Conservation (phyloP, 208 protist genomes). For the Crithidia acanthocephali region DNA sequence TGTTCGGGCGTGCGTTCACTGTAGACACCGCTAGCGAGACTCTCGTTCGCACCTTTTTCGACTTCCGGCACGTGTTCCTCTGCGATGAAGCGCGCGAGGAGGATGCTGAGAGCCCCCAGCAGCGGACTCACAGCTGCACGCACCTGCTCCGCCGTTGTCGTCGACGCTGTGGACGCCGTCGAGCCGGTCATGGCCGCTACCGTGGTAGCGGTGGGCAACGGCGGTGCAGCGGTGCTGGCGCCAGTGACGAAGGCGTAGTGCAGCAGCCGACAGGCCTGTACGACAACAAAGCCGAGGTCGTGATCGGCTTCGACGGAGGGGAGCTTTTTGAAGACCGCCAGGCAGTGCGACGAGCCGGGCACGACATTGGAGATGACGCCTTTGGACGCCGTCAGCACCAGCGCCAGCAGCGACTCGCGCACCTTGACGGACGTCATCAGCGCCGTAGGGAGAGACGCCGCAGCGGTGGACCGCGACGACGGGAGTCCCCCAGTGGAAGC, state of each 20-base stretch:
- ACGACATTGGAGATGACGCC: slow-evolving; percentile 14
- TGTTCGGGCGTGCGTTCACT: background rate
- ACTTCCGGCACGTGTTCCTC: slow-evolving; percentile 7
- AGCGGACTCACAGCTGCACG: slow-evolving; percentile 16
- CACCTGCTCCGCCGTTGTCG: slow-evolving; percentile 10
- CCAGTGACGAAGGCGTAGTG: slow-evolving; percentile 20
- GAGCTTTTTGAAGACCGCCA: background rate
- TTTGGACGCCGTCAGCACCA: slow-evolving; percentile 18
- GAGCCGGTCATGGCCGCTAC: background rate
- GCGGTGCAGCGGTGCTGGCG: background rate
- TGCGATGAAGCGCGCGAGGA: slow-evolving; percentile 47
- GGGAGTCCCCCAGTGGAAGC: background rate
- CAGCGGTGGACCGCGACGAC: background rate
- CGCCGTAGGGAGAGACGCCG: background rate
- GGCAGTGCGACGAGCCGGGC: background rate
- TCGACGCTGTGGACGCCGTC: background rate
- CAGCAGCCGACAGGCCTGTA: slow-evolving; percentile 27
- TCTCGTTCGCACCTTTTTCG: background rate
- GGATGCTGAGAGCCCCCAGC: slow-evolving; percentile 31
- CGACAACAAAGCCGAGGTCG: slow-evolving; percentile 31
- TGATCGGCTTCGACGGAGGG: slow-evolving; percentile 11
- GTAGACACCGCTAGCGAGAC: background rate
- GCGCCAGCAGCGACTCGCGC: slow-evolving; percentile 10
- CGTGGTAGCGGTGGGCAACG: background rate
- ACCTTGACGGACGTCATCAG: slow-evolving; percentile 13